A percentile compares a stretch with the other conserved stretches of the same genome.
Evolutionary conservation across 192 early-diverging fungal species (phyloP).

Genomic region (Backusella macrospora): DNA sequence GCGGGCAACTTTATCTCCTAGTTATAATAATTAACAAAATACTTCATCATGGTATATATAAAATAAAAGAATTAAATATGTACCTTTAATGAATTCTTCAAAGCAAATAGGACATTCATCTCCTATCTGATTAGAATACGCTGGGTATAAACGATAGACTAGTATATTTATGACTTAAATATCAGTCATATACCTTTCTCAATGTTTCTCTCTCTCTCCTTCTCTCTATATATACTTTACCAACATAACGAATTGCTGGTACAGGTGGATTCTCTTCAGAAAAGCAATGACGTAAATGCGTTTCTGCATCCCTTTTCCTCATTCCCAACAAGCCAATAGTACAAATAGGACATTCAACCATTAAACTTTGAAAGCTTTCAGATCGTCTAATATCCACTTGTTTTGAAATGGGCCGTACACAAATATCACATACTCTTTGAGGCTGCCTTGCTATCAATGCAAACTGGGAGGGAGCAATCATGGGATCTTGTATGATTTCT

Average conservation of each 20-base stretch:
- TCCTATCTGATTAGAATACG: constrained; percentile 59
- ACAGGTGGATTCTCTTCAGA: constrained; percentile 49
- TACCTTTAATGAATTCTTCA: constrained; percentile 80
- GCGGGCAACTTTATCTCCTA: constrained; percentile 10
- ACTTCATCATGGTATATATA: not conserved
- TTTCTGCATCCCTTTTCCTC: constrained; percentile 49
- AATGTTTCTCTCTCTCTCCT: no score
- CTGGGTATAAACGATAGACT: constrained; percentile 2
- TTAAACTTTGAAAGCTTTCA: constrained; percentile 57
- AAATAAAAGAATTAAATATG: not conserved
- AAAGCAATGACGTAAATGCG: constrained; percentile 67
- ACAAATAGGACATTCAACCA: constrained; percentile 80
- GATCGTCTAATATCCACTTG: constrained; percentile 14
- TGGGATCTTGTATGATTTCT: constrained; percentile 49
- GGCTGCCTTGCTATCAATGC: constrained; percentile 25
- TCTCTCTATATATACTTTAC: constrained; percentile 40
- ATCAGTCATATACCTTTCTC: no score
- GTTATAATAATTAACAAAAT: not conserved
- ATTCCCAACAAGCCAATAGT: constrained; percentile 40
- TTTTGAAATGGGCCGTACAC: constrained; percentile 24
- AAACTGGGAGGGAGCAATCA: constrained; percentile 21
- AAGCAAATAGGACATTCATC: constrained; percentile 91
- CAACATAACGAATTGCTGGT: constrained; percentile 64
- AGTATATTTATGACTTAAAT: not conserved
- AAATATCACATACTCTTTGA: constrained; percentile 29